phyloP scores from a whole-genome alignment of 441 rosid genomes.

The Manihot esculenta region DNA sequence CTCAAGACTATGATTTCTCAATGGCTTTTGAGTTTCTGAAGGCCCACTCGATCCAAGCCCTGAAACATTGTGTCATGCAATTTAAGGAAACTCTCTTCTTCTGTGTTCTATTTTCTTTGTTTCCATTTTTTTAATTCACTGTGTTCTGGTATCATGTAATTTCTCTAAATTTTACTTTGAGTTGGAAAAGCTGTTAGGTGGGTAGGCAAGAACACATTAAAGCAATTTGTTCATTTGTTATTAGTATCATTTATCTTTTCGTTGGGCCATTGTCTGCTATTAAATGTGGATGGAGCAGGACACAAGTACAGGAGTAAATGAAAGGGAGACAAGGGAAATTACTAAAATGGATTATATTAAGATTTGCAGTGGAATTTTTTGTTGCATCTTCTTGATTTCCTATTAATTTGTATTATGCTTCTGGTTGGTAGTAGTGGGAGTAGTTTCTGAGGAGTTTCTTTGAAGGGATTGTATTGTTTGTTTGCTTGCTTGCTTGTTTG shows the following conservation, averaged over 20 bases:
- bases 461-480: conserved; percentile 63
- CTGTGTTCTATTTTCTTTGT: neutral
- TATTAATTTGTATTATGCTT: conserved; percentile 28
- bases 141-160: neutral
- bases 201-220: neutral
- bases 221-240: too few species aligned
- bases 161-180: neutral
- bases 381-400: conserved; percentile 36
- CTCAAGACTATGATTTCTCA: too few species aligned
- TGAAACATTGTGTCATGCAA: neutral
- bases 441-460: conserved; percentile 83
- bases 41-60: neutral
- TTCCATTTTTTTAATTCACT: too few species aligned
- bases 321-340: conserved; percentile 29
- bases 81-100: too few species aligned
- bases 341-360: conserved; percentile 25
- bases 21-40: conserved; percentile 10
- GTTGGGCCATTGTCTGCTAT: conserved; percentile 26
- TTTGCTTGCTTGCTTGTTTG: conserved; percentile 40
- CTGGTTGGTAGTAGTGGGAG: conserved; percentile 91
- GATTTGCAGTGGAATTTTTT: conserved; percentile 27
- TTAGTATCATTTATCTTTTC: too few species aligned
- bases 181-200: conserved; percentile 7
- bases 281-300: conserved; percentile 17
- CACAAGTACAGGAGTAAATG: conserved; percentile 32